Conservation (phyloP, 805 yeast species). For the Yamadazyma sp. region DNA sequence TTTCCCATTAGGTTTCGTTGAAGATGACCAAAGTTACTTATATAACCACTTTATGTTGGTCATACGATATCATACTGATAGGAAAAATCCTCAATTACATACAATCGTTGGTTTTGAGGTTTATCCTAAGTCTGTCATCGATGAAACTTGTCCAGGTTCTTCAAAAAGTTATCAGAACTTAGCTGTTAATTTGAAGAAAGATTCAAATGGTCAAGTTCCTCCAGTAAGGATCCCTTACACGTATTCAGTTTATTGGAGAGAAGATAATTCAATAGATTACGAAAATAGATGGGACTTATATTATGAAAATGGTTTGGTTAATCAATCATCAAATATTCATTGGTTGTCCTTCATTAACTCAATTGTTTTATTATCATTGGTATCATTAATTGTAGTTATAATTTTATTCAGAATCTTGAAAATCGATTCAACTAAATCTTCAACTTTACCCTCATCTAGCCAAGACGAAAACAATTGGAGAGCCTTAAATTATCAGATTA, state of each 20-base stretch:
- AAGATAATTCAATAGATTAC: slow-evolving; percentile 65
- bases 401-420: slow-evolving; percentile 56
- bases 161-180: slow-evolving; percentile 56
- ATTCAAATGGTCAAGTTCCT: slow-evolving; percentile 17
- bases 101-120: slow-evolving; percentile 88
- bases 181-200: slow-evolving; percentile 44
- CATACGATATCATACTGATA: slow-evolving; percentile 58
- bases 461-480: slow-evolving; percentile 41
- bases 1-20: slow-evolving; percentile 74
- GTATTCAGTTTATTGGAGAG: slow-evolving; percentile 86
- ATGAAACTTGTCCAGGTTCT: slow-evolving; percentile 71
- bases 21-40: slow-evolving; percentile 53
- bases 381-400: slow-evolving; percentile 63
- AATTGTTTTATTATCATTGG: slow-evolving; percentile 56
- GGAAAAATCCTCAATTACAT: slow-evolving; percentile 36
- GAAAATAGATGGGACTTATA: slow-evolving; percentile 72
- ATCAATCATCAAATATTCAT: slow-evolving; percentile 52
- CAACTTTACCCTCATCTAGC: slow-evolving; percentile 13
- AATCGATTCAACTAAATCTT: slow-evolving; percentile 16
- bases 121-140: slow-evolving; percentile 76
- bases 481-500: slow-evolving; percentile 50
- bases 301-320: slow-evolving; percentile 50
- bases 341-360: slow-evolving; percentile 79
- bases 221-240: slow-evolving; percentile 65
- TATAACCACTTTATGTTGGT: slow-evolving; percentile 83